Evolutionary conservation across 768 basidiomycete species (phyloP).

Genomic region (Clavulina sp.): DNA sequence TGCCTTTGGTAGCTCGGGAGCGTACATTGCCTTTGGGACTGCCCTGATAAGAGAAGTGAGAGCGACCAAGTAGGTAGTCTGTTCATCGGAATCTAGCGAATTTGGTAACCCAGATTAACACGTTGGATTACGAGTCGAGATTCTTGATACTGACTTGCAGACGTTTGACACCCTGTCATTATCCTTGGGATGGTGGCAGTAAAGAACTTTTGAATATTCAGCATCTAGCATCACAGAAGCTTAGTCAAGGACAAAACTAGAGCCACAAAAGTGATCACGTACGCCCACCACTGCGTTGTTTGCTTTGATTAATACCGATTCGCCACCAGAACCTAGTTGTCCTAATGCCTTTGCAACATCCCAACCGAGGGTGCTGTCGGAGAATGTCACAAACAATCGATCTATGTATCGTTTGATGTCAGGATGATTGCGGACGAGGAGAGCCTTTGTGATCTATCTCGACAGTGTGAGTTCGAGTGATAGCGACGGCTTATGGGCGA

Average conservation of each 20-base stretch:
- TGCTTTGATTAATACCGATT: slow-evolving; percentile 51
- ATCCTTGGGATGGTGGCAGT: slow-evolving; percentile 54
- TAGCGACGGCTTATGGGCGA: too few relatives aligned
- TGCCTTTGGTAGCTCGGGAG: slow-evolving; percentile 41
- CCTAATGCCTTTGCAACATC: slow-evolving; percentile 66
- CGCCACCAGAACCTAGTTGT: slow-evolving; percentile 36
- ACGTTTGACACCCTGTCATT: slow-evolving; percentile 43
- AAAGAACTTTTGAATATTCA: slow-evolving; percentile 62
- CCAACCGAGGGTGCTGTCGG: slow-evolving; percentile 44
- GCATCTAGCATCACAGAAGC: slow-evolving; percentile 30
- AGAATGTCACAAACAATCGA: slow-evolving; percentile 50
- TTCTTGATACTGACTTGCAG: slow-evolving; percentile 33
- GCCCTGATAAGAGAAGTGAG: slow-evolving; percentile 65
- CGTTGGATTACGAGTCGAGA: neutral
- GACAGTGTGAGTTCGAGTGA: too few relatives aligned
- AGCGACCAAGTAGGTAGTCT: slow-evolving; percentile 63
- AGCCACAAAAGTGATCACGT: slow-evolving; percentile 20
- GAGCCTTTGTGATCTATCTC: slow-evolving; percentile 53
- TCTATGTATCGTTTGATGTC: slow-evolving; percentile 38
- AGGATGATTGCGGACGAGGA: slow-evolving; percentile 58
- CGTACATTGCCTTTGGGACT: slow-evolving; percentile 59
- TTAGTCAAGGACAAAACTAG: slow-evolving; percentile 17
- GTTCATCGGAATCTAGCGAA: slow-evolving; percentile 30
- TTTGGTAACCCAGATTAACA: neutral
- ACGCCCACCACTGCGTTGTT: slow-evolving; percentile 71